Conservation (phyloP, 2,329 filamentous ascomycete genomes). For the Phialophora tarda region DNA sequence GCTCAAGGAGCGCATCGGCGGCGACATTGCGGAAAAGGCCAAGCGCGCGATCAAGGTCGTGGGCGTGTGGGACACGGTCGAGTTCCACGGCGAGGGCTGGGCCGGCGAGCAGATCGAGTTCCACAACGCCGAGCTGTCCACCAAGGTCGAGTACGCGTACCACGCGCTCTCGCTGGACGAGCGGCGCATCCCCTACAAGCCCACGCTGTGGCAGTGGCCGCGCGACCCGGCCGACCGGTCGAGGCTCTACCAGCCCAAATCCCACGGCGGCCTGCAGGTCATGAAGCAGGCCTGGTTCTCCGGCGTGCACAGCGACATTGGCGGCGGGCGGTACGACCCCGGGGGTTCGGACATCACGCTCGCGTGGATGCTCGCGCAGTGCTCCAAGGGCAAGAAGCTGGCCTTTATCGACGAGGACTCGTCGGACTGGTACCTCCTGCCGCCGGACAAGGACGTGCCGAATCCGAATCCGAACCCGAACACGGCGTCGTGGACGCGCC, state of each 20-base stretch:
- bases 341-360: slow-evolving; percentile 57
- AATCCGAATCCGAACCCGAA: slow-evolving; percentile 28
- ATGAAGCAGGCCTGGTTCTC: slow-evolving; percentile 58
- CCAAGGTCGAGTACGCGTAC: slow-evolving; percentile 47
- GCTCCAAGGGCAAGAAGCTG: slow-evolving; percentile 30
- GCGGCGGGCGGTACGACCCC: slow-evolving; percentile 52
- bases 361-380: slow-evolving; percentile 63
- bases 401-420: slow-evolving; percentile 31
- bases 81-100: slow-evolving; percentile 40
- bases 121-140: slow-evolving; percentile 40
- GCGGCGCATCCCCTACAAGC: slow-evolving; percentile 53
- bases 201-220: slow-evolving; percentile 59
- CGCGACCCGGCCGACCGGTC: slow-evolving; percentile 44
- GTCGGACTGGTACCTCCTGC: slow-evolving; percentile 28
- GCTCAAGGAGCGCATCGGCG: slow-evolving; percentile 26
- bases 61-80: slow-evolving; percentile 44
- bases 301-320: slow-evolving; percentile 53
- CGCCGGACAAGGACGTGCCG: slow-evolving; percentile 15
- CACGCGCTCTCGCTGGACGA: slow-evolving; percentile 50
- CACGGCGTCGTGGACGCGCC: slow-evolving; percentile 19
- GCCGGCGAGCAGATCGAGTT: slow-evolving; percentile 41
- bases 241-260: slow-evolving; percentile 46
- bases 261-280: slow-evolving; percentile 37
- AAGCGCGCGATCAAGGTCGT: slow-evolving; percentile 46
- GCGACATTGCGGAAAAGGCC: slow-evolving; percentile 43